A percentile compares a stretch with the other conserved stretches of the same genome.
These are phyloP conservation scores for Echinochloa phyllopogon DNA, from an alignment of 176 grass and related monocot species.

Conservation along the genomic window DNA sequence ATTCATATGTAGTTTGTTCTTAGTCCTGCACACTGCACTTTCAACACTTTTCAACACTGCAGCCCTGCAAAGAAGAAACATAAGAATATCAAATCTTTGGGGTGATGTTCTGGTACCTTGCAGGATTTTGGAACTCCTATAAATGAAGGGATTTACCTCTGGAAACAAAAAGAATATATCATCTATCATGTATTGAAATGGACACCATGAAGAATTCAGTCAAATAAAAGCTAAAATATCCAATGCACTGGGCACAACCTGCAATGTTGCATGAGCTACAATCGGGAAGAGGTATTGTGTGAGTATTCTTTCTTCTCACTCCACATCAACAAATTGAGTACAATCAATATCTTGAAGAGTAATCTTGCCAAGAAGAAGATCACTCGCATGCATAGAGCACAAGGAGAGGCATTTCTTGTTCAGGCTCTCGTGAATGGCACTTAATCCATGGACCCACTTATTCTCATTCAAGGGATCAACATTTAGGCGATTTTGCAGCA, in stretches of 20 bases:
- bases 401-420: slow-evolving; percentile 93
- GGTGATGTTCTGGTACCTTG: neutral
- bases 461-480: slow-evolving; percentile 83
- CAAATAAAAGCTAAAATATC: neutral
- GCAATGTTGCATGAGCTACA: slow-evolving; percentile 8
- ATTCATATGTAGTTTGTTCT: neutral
- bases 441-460: slow-evolving; percentile 80
- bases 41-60: neutral
- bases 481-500: slow-evolving; percentile 91
- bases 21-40: neutral
- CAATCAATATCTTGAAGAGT: slow-evolving; percentile 88
- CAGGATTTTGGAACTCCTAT: slow-evolving; percentile 1
- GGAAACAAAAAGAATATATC: neutral
- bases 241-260: neutral
- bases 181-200: neutral
- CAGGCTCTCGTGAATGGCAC: slow-evolving; percentile 82
- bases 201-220: neutral
- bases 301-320: slow-evolving; percentile 38
- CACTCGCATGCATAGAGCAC: slow-evolving; percentile 74
- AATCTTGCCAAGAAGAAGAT: slow-evolving; percentile 85
- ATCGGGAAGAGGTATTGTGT: neutral
- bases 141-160: slow-evolving; percentile 10
- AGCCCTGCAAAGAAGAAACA: slow-evolving; percentile 12
- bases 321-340: slow-evolving; percentile 71
- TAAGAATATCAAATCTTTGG: slow-evolving; percentile 5